Evolutionary conservation across 2,329 filamentous ascomycete species (phyloP), one percentile per base, ranked within the genome.

Genomic region (Colletotrichum australisinense): DNA sequence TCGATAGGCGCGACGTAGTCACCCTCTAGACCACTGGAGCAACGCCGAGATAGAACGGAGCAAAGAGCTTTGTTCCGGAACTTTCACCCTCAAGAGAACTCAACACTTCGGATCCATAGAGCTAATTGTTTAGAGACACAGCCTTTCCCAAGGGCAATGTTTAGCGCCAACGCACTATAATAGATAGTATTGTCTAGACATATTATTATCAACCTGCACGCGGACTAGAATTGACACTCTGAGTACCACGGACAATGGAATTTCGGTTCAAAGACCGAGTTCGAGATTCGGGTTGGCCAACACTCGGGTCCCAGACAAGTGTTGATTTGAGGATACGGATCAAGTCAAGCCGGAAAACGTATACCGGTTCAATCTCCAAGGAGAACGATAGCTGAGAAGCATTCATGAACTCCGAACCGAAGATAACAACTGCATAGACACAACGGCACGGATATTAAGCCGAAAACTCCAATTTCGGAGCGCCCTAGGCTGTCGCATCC

Each of bases 401-500:
- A 66, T n/a, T 12, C 28, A n/a, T 38, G 19, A 2, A 5, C 53
- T 66, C 67, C 67, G 62, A 70, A 53, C 67, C 67, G 67, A 70
- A 66, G 30, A 19, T 2, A 7, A 8, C 38, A 19, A 19, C 12
- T 7, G 12, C 59, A 22, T 11, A 30, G 38, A 7, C 38, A 30
- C 16, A 4, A 62, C 59, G 62, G 67, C 38, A 69, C 59, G 53
- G 53, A 22, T 58, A 42, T 55, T 63, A 30, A 55, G 59, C 67
- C 67, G 67, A 70, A 55, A 24, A n/a, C 53, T 35, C 42, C 63
- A 38, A 42, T 24, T 32, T 38, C 35, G 59, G n/a, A 22, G 24
- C 16, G 16, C 11, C 12, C 22, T 66, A 62, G 66, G 55, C 30
- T 62, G 62, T 46, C 4, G 1, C 8, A n/a, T n/a, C 24, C 24